Evolutionary conservation across 2,329 filamentous ascomycete species (phyloP).

Genomic region (Aspergillus texensis): DNA sequence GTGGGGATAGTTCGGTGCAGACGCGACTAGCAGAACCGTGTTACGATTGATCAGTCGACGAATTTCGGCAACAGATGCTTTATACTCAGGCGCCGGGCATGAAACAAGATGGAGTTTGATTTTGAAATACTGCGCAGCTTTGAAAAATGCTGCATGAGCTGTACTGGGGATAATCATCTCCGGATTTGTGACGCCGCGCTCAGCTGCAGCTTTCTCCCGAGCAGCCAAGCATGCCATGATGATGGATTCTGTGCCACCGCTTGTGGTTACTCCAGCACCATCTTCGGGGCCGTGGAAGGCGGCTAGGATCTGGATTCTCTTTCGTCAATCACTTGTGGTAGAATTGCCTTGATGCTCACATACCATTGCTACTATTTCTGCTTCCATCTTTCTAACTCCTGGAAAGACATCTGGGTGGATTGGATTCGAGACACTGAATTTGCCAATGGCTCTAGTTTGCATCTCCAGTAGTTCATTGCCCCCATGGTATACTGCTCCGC

Average conservation of each 20-base stretch:
- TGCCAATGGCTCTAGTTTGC: constrained; percentile 89
- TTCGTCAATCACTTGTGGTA: constrained; percentile 4
- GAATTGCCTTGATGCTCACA: constrained; percentile 7
- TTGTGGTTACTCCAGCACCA: constrained; percentile 85
- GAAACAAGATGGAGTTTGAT: constrained; percentile 90
- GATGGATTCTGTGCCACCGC: constrained; percentile 94
- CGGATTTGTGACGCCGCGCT: constrained; percentile 85
- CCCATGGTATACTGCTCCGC: constrained; percentile 94
- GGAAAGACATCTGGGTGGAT: constrained; percentile 99
- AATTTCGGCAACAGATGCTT: constrained; percentile 74
- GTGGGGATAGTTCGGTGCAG: constrained; percentile 95
- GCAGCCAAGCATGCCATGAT: constrained; percentile 92
- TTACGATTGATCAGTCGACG: constrained; percentile 89
- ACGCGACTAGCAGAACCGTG: constrained; percentile 89
- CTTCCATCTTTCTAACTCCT: constrained; percentile 98
- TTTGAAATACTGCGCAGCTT: constrained; percentile 94
- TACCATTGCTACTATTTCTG: constrained; percentile 96
- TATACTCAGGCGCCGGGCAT: constrained; percentile 82
- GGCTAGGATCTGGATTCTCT: constrained; percentile 57
- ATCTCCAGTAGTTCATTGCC: constrained; percentile 78
- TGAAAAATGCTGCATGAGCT: constrained; percentile 95
- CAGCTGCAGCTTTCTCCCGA: constrained; percentile 81
- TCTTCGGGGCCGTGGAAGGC: constrained; percentile 86
- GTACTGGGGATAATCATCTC: constrained; percentile 98
- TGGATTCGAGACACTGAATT: constrained; percentile 93